Evolutionary conservation across 148 eudicot genomes (phyloP).

Genomic region (Fallopia convolvulus): DNA sequence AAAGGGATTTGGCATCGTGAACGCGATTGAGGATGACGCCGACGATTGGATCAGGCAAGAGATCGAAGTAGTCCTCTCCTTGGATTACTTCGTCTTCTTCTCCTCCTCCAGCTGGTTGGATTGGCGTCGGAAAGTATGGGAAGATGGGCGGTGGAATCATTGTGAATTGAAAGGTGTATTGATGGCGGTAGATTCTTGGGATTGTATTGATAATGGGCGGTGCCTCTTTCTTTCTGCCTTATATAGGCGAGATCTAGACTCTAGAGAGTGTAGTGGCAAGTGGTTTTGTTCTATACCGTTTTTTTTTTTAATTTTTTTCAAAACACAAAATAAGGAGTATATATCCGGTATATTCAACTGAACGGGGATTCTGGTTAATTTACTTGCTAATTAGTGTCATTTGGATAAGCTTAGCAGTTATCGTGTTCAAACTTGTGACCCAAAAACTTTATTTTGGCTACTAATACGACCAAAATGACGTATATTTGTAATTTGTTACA

Average conservation of each 20-base stretch:
- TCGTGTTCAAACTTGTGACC: neutral
- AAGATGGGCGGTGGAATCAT: constrained; percentile 10
- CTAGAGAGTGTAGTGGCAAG: neutral
- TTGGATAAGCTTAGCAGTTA: neutral
- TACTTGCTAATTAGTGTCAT: neutral
- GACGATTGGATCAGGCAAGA: constrained; percentile 44
- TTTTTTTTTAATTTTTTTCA: neutral
- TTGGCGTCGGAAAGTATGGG: neutral
- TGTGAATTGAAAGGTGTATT: neutral
- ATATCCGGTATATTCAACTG: neutral
- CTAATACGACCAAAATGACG: neutral
- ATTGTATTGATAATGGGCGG: neutral
- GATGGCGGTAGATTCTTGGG: neutral
- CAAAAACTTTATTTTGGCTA: neutral
- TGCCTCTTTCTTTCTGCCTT: neutral
- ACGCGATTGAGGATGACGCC: constrained; percentile 37
- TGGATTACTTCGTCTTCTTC: neutral
- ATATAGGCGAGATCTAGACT: neutral
- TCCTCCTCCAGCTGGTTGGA: neutral
- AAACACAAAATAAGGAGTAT: too few species aligned
- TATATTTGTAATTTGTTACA: neutral
- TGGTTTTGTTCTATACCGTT: neutral
- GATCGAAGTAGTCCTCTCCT: constrained; percentile 39
- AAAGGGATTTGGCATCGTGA: constrained; percentile 37
- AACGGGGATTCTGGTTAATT: neutral